These are phyloP conservation scores for Micractinium sp. DNA, from an alignment of 139 green algal species.

Conservation along the genomic window DNA sequence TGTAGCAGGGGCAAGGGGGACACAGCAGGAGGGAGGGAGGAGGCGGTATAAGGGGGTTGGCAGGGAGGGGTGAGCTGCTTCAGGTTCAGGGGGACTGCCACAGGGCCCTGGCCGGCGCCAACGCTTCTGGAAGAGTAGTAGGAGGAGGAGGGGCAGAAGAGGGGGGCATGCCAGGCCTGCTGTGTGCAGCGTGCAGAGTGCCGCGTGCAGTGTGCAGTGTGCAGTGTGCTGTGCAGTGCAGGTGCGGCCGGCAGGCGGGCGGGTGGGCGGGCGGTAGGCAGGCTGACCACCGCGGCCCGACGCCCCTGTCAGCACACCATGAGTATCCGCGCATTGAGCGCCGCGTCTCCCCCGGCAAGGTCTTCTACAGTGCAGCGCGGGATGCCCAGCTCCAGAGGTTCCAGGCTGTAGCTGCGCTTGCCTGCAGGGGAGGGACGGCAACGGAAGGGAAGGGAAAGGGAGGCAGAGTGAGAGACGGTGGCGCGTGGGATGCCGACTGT, in stretches of 20 bases:
- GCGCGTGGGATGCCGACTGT: conserved; percentile 91
- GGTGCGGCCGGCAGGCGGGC: no score
- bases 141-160: no score
- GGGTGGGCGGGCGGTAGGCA: background rate
- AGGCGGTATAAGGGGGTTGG: background rate
- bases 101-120: no score
- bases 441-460: background rate
- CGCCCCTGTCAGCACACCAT: conserved; percentile 20
- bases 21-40: background rate
- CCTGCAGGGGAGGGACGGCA: conserved; percentile 1
- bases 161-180: no score
- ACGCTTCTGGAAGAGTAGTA: no score
- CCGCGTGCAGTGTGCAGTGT: no score
- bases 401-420: conserved; percentile 64
- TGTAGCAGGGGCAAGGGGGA: background rate
- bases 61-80: no score
- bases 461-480: conserved; percentile 25
- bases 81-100: no score
- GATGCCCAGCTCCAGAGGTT: conserved; percentile 91
- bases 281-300: background rate
- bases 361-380: conserved; percentile 90
- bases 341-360: conserved; percentile 88
- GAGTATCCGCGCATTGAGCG: conserved; percentile 91
- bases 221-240: no score
- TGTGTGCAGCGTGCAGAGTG: no score